phyloP scores from a whole-genome alignment of 352 stramenopile species.

The Pythium dissotocum region DNA sequence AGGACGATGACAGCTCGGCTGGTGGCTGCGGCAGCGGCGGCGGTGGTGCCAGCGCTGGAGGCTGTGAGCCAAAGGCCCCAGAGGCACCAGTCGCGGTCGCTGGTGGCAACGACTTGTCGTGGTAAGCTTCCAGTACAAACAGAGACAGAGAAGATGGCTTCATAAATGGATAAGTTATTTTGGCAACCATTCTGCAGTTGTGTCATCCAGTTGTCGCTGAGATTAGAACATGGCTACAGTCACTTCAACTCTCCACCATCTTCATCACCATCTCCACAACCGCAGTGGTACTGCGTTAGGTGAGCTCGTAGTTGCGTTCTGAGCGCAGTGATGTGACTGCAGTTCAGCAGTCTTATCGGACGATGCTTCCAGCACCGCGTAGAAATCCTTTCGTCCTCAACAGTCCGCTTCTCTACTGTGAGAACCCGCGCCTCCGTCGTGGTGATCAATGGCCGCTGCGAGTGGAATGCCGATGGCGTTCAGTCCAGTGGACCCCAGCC shows the following conservation, averaged over 20 bases:
- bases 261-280: background rate
- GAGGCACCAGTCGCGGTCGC: constrained; percentile 34
- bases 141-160: constrained; percentile 1
- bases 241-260: background rate
- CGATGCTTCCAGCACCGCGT: background rate
- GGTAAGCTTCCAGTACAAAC: constrained; percentile 32
- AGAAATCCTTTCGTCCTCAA: too few species aligned
- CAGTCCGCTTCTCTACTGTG: background rate
- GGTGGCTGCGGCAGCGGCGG: constrained; percentile 41
- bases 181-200: background rate
- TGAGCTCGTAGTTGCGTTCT: background rate
- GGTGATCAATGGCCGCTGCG: background rate
- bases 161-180: constrained; percentile 23
- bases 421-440: background rate
- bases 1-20: constrained; percentile 13
- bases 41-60: constrained; percentile 24
- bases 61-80: constrained; percentile 41
- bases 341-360: background rate
- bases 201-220: background rate
- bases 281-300: background rate
- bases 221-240: background rate
- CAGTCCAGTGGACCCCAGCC: background rate
- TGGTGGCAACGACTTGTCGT: constrained; percentile 57
- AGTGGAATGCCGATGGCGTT: background rate
- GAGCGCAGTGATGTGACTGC: background rate